Base-by-base conservation (phyloP, 2,329 filamentous ascomycete species). In the Nothopassalora personata region DNA sequence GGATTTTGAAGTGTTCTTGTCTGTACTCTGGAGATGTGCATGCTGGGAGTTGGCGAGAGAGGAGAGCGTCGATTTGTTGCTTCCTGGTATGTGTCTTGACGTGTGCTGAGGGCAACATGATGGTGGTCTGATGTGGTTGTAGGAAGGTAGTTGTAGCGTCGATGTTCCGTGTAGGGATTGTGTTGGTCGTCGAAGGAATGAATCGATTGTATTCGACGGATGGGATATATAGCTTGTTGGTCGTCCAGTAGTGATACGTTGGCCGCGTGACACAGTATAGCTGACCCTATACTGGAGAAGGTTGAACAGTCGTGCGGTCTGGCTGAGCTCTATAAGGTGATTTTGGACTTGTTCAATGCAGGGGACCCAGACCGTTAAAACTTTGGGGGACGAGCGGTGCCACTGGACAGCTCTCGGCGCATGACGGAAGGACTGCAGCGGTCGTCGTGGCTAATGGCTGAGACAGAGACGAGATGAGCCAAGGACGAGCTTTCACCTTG, bases 1-100 rank as follows among this genome's bases (percentile, higher is more conserved):
- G 51, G 52, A 64, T 60, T 18, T 60, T 56, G 60, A 60, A 64
- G 54, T 64, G 61, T 53, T 64, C 63, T 54, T 58, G 54, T n/a
- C 57, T 59, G 56, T 54, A 64, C 19, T 64, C 63, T 36, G 45
- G 52, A 18, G 63, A 64, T 54, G 63, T 57, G 50, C 63, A 64
- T 27, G 57, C n/a, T 6, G 63, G 63, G 9, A 63, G 31, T 31
- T 57, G 60, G 28, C 34, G 53, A 18, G 58, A 43, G 45, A 61
- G 59, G n/a, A 64, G 60, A 39, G 34, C 43, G 52, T 54, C 61
- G 51, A 60, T 48, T 30, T 56, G 55, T 58, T 64, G 63, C 46
- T 56, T 57, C n/a, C 63, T 59, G 11, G 60, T 63, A 1, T 43
- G 47, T 15, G 60, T 64, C 31, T 60, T 54, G 60, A 59, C 47